These are phyloP conservation scores for Fusarium denticulatum DNA, from an alignment of 2,329 filamentous ascomycete genomes.

Conservation along the genomic window DNA sequence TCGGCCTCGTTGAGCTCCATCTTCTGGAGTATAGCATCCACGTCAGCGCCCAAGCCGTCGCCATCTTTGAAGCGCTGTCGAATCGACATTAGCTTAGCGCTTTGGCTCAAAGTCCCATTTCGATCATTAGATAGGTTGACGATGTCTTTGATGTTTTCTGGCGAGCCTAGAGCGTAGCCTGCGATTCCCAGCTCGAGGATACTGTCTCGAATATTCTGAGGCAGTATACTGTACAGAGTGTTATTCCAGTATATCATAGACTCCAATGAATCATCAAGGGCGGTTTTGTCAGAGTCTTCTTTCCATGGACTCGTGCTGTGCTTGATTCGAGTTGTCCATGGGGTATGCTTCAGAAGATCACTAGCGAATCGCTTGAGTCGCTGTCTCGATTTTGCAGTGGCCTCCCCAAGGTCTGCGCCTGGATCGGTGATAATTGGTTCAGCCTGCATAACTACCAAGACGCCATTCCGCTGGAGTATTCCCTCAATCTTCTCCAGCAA, in stretches of 20 bases:
- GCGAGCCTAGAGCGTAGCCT: background rate
- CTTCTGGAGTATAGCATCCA: background rate
- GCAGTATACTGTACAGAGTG: background rate
- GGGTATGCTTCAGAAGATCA: background rate
- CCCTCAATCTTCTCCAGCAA: background rate
- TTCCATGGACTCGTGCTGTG: constrained; percentile 2
- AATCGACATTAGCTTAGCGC: background rate
- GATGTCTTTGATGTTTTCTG: background rate
- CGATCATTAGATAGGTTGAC: background rate
- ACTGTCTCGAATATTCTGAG: background rate
- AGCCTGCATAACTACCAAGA: background rate
- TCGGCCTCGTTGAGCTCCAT: background rate
- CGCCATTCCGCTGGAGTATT: background rate
- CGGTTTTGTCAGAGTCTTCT: background rate
- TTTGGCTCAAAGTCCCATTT: background rate
- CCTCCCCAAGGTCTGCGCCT: fast-evolving
- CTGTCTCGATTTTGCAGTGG: background rate
- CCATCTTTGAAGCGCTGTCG: background rate
- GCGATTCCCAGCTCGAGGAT: background rate
- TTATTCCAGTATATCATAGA: constrained; percentile 3
- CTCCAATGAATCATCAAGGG: background rate
- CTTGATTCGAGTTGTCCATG: background rate
- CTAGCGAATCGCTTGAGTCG: background rate
- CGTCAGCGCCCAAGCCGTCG: fast-evolving
- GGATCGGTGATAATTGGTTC: fast-evolving